These are phyloP conservation scores for Vitis riparia DNA, from an alignment of 164 flowering plant species.

Conservation along the genomic window DNA sequence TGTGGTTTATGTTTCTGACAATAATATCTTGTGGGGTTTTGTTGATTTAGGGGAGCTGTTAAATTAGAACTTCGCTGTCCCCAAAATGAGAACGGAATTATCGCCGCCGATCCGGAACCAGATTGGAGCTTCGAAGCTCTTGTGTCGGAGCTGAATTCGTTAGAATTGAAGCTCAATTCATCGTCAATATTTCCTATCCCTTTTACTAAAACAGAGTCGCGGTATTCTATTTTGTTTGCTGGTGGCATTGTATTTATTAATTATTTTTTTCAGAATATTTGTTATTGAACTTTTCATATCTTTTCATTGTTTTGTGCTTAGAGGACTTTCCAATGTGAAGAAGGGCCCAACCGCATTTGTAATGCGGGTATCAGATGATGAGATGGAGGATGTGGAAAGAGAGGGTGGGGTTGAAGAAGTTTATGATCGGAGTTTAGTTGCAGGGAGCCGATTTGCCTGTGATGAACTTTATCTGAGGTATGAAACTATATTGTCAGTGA, in stretches of 20 bases:
- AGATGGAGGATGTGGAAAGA: conserved; percentile 25
- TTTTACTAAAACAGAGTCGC: conserved; percentile 30
- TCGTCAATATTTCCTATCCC: conserved; percentile 26
- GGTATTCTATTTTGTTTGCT: conserved; percentile 17
- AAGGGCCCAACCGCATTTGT: conserved; percentile 30
- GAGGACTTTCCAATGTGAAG: conserved; percentile 16
- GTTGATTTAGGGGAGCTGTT: conserved; percentile 42
- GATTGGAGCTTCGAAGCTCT: conserved; percentile 65
- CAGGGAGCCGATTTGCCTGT: conserved; percentile 43
- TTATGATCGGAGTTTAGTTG: conserved; percentile 4
- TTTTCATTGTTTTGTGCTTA: neutral
- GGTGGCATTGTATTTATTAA: neutral
- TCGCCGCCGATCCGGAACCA: conserved; percentile 56
- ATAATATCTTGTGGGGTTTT: neutral
- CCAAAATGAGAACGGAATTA: conserved; percentile 28
- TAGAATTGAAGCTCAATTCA: conserved; percentile 42
- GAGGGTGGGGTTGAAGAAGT: conserved; percentile 22
- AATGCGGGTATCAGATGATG: conserved; percentile 42
- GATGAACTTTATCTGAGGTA: conserved; percentile 56
- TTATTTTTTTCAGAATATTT: neutral
- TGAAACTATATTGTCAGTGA: neutral
- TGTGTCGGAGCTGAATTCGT: conserved; percentile 52
- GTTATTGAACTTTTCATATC: neutral
- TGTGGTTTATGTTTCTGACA: no score
- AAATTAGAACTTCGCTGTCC: conserved; percentile 51